Evolutionary conservation across 345 rosid species (phyloP).

Genomic region (Brassica napus): Da-Ae NC_063449.1:27551501-27552000

Average conservation of each 20-base stretch:
- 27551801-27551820: background rate
- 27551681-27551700: too few relatives aligned
- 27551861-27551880: slow-evolving; percentile 88
- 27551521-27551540: slow-evolving; percentile 92
- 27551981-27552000: slow-evolving; percentile 48
- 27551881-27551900: slow-evolving; percentile 67
- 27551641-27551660: too few relatives aligned
- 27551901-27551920: slow-evolving; percentile 88
- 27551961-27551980: slow-evolving; percentile 93
- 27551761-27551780: too few relatives aligned
- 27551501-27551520: slow-evolving; percentile 88
- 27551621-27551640: too few relatives aligned
- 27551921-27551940: slow-evolving; percentile 97
- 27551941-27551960: slow-evolving; percentile 97
- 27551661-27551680: too few relatives aligned
- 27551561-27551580: too few relatives aligned
- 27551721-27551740: too few relatives aligned
- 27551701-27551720: too few relatives aligned
- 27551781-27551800: background rate
- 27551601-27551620: too few relatives aligned
- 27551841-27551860: slow-evolving; percentile 90
- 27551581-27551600: too few relatives aligned
- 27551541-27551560: slow-evolving; percentile 55
- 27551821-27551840: slow-evolving; percentile 43
- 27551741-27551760: too few relatives aligned